Evolutionary conservation across 352 stramenopile species (phyloP).

Genomic region (Phytopythium montanum): DNA sequence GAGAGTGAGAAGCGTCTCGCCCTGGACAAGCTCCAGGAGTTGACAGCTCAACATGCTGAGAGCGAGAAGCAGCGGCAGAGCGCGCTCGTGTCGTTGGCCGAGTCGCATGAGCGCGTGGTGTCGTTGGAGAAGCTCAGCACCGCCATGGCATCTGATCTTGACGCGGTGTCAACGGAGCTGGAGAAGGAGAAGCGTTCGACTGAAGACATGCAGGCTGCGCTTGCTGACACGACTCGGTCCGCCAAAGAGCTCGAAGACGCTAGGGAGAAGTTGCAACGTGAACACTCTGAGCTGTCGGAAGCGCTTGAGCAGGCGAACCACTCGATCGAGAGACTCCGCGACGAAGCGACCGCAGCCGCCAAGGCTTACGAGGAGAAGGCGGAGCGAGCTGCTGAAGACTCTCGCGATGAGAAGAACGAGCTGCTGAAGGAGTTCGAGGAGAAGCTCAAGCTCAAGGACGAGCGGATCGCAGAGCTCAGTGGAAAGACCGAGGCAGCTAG

Average conservation of each 20-base stretch:
- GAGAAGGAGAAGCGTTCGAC: background rate
- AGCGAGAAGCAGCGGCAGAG: background rate
- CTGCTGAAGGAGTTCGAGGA: background rate
- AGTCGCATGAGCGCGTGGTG: background rate
- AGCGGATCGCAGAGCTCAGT: background rate
- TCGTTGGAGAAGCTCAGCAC: background rate
- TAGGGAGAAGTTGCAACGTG: background rate
- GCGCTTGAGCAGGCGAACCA: background rate
- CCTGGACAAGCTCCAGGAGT: background rate
- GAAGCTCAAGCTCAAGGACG: background rate
- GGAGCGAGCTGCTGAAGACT: background rate
- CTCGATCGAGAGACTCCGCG: background rate
- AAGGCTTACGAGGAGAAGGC: background rate
- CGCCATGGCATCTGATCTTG: background rate
- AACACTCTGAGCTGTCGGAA: background rate
- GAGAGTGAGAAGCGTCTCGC: background rate
- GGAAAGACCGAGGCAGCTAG: background rate
- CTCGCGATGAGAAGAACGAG: background rate
- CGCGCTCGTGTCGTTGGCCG: background rate
- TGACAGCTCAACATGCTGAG: background rate
- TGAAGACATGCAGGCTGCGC: background rate
- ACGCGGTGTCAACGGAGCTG: conserved; percentile 14
- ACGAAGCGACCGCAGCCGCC: background rate
- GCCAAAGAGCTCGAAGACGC: background rate
- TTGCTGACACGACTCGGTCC: background rate